Percentiles rank a stretch among this genome's conserved stretches.
phyloP scores from a whole-genome alignment of 1,139 yeast species.

The Candida sp. region DNA sequence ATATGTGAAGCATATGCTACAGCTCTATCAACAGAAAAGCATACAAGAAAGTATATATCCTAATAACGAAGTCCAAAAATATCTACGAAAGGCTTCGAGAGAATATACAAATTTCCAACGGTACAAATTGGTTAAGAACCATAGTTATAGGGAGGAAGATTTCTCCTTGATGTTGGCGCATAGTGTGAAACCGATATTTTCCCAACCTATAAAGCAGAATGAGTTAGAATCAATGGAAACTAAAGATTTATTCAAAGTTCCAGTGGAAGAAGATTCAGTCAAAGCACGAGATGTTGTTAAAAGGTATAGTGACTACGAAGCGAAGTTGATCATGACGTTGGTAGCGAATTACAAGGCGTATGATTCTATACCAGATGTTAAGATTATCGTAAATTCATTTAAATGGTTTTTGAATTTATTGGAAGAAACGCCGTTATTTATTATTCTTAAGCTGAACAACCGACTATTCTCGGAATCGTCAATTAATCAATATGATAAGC shows the following conservation, averaged over 20 bases:
- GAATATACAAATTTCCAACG: slow-evolving; percentile 17
- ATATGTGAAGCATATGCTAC: slow-evolving; percentile 7
- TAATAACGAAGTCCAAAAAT: slow-evolving; percentile 10
- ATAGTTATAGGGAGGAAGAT: slow-evolving; percentile 14
- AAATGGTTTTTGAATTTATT: slow-evolving; percentile 28
- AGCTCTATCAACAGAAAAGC: slow-evolving; percentile 10
- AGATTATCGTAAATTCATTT: slow-evolving; percentile 15
- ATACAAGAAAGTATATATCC: slow-evolving; percentile 6
- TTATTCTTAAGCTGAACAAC: slow-evolving; percentile 27
- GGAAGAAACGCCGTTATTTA: slow-evolving; percentile 26
- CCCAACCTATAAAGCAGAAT: slow-evolving; percentile 12
- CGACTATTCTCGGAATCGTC: slow-evolving; percentile 26
- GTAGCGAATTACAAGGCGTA: slow-evolving; percentile 21
- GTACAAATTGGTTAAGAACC: slow-evolving; percentile 13
- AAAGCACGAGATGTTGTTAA: slow-evolving; percentile 10
- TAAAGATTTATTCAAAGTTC: slow-evolving; percentile 11
- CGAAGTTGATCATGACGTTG: slow-evolving; percentile 17
- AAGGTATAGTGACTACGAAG: slow-evolving; percentile 18
- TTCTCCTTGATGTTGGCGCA: slow-evolving; percentile 18
- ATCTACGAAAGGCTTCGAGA: slow-evolving; percentile 13
- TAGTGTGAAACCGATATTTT: slow-evolving; percentile 15
- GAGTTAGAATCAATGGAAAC: slow-evolving; percentile 12
- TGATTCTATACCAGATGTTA: slow-evolving; percentile 10
- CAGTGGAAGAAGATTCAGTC: slow-evolving; percentile 9
- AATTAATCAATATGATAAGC: slow-evolving; percentile 22